A percentile compares a stretch with the other conserved stretches of the same genome.
Conservation (phyloP, 2,329 filamentous ascomycete species). For the Alternaria sp. region DNA sequence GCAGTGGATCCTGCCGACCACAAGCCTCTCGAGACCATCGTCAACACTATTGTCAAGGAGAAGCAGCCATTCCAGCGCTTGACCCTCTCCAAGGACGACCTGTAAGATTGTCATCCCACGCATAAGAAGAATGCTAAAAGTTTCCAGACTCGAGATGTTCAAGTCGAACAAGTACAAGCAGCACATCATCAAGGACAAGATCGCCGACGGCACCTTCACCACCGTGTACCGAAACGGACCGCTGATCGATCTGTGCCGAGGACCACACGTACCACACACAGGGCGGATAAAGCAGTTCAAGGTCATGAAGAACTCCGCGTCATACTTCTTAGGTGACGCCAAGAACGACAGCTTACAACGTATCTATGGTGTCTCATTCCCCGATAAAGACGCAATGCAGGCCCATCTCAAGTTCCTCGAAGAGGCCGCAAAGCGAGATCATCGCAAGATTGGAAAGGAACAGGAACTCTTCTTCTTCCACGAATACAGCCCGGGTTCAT, state of each 20-base stretch:
- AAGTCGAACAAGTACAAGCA: conserved; percentile 98
- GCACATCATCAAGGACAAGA: conserved; percentile 94
- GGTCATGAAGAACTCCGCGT: conserved; percentile 84
- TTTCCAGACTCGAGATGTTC: conserved; percentile 79
- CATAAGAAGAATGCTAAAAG: neutral
- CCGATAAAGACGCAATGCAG: conserved; percentile 92
- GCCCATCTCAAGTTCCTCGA: conserved; percentile 95
- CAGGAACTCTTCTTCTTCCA: conserved; percentile 99
- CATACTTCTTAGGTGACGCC: conserved; percentile 93
- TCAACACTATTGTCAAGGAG: conserved; percentile 88
- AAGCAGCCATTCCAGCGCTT: conserved; percentile 94
- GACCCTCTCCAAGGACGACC: conserved; percentile 85
- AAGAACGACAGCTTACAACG: conserved; percentile 94
- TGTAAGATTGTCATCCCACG: conserved; percentile 48
- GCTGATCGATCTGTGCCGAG: conserved; percentile 92
- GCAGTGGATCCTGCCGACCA: conserved; percentile 78
- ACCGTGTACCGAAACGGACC: conserved; percentile 95
- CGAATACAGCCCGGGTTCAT: conserved; percentile 88
- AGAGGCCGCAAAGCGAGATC: conserved; percentile 97
- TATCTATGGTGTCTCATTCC: conserved; percentile 96
- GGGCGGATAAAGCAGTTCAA: conserved; percentile 93
- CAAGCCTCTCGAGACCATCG: conserved; percentile 81
- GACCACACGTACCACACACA: conserved; percentile 92
- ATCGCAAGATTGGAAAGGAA: conserved; percentile 90
- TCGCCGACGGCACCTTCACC: conserved; percentile 85